These are phyloP conservation scores for Lachancea sp. DNA, from an alignment of 805 yeast genomes.

Conservation along the genomic window DNA sequence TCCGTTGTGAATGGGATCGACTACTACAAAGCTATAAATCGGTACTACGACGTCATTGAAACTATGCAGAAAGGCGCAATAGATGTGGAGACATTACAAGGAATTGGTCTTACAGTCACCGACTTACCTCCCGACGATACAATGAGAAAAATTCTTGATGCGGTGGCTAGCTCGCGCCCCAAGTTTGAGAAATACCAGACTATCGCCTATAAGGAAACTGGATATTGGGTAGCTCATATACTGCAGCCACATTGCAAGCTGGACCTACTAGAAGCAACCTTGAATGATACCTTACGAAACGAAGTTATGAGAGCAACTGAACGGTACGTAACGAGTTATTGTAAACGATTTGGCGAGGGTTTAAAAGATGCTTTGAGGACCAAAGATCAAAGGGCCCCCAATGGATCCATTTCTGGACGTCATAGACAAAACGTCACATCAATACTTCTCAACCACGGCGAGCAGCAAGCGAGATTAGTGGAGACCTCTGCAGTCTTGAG, in stretches of 20 bases:
- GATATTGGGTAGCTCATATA: slow-evolving; percentile 5
- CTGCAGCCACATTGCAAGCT: slow-evolving; percentile 11
- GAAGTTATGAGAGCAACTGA: slow-evolving; percentile 1
- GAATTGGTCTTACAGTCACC: slow-evolving; percentile 6
- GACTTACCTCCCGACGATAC: slow-evolving; percentile 6
- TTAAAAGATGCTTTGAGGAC: background rate
- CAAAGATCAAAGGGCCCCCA: background rate
- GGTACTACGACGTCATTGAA: slow-evolving; percentile 8
- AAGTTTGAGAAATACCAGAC: slow-evolving; percentile 2
- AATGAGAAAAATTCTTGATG: background rate
- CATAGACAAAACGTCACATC: background rate
- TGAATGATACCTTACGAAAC: slow-evolving; percentile 4
- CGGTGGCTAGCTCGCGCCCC: slow-evolving; percentile 8
- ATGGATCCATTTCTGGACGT: background rate
- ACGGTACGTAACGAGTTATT: slow-evolving; percentile 9
- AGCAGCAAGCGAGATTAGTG: background rate
- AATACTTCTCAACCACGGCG: background rate
- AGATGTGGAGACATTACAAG: slow-evolving; percentile 3
- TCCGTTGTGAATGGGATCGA: slow-evolving; percentile 8
- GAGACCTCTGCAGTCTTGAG: background rate
- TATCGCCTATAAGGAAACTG: background rate
- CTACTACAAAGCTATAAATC: slow-evolving; percentile 8
- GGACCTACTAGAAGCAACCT: slow-evolving; percentile 4
- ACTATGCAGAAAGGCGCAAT: slow-evolving; percentile 5
- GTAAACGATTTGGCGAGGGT: slow-evolving; percentile 1